These are phyloP conservation scores for Yueomyces sinensis DNA, from an alignment of 805 yeast species.

Conservation along the genomic window DNA sequence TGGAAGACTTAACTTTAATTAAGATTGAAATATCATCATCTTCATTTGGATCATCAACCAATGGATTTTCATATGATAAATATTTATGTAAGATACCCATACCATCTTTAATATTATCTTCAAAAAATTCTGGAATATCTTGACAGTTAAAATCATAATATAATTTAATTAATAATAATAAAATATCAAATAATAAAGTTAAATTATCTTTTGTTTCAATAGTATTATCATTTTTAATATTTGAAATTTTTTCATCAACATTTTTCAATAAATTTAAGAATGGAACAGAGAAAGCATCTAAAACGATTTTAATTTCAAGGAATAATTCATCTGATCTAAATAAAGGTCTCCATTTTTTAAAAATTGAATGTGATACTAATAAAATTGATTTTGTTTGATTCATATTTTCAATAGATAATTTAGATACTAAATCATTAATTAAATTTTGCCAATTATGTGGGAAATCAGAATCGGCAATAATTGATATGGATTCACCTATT, in stretches of 20 bases:
- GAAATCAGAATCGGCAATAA: constrained; percentile 92
- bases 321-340: constrained; percentile 85
- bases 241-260: constrained; percentile 58
- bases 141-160: constrained; percentile 94
- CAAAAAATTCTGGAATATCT: constrained; percentile 96
- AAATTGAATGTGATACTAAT: constrained; percentile 88
- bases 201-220: constrained; percentile 35
- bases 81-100: constrained; percentile 79
- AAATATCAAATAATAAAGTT: constrained; percentile 48
- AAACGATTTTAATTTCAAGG: constrained; percentile 73
- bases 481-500: constrained; percentile 83
- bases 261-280: constrained; percentile 55
- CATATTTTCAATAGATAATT: constrained; percentile 54
- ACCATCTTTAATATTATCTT: constrained; percentile 67
- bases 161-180: constrained; percentile 61
- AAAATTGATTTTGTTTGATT: constrained; percentile 72
- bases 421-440: constrained; percentile 57
- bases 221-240: constrained; percentile 24
- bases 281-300: constrained; percentile 71
- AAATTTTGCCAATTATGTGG: constrained; percentile 81
- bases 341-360: constrained; percentile 92
- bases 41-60: constrained; percentile 40
- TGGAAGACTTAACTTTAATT: constrained; percentile 64
- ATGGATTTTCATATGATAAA: constrained; percentile 42
- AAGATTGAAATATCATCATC: constrained; percentile 56